These are phyloP conservation scores for Rhizophagus sp. DNA, from an alignment of 192 early-diverging fungal species.

Conservation along the genomic window DNA sequence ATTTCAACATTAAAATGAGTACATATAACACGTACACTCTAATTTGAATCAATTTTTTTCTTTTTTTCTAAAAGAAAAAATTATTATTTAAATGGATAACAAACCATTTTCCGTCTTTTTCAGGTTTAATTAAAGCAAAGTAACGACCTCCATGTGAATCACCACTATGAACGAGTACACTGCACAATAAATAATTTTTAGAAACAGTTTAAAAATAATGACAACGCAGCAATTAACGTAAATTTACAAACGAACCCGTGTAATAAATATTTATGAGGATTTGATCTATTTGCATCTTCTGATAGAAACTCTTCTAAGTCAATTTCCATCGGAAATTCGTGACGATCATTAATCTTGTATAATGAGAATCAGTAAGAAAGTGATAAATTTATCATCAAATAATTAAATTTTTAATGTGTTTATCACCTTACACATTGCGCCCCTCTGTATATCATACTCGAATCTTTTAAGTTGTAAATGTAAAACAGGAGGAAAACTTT, in stretches of 20 bases:
- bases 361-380: background rate
- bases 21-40: no score
- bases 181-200: conserved; percentile 29
- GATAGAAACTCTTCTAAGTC: conserved; percentile 84
- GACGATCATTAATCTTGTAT: conserved; percentile 83
- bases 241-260: conserved; percentile 67
- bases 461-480: conserved; percentile 98
- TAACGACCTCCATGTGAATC: conserved; percentile 95
- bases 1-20: no score
- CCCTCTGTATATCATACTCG: conserved; percentile 93
- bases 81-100: background rate
- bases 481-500: conserved; percentile 88
- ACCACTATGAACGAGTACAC: conserved; percentile 95
- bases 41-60: no score
- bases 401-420: background rate
- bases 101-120: conserved; percentile 75
- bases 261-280: conserved; percentile 75
- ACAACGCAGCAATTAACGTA: background rate
- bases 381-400: background rate
- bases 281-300: conserved; percentile 60
- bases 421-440: conserved; percentile 83
- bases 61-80: background rate
- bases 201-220: background rate
- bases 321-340: conserved; percentile 88
- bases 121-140: conserved; percentile 85